phyloP scores from a whole-genome alignment of 306 rosid genomes.

The Quercus dentata region DNA sequence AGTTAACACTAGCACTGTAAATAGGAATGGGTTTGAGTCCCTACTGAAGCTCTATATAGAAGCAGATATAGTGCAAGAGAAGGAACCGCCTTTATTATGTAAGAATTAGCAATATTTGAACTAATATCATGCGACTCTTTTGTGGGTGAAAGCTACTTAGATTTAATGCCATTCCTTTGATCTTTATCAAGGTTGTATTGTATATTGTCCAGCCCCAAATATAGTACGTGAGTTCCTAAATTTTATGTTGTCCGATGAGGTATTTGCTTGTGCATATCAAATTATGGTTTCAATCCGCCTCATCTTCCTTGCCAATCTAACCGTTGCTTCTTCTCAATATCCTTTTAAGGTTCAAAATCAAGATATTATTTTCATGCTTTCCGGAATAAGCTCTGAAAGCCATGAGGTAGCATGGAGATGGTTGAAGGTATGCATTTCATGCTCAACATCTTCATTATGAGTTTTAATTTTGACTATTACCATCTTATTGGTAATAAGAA shows the following conservation, averaged over 20 bases:
- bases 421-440: constrained; percentile 50
- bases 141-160: constrained; percentile 33
- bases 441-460: not conserved
- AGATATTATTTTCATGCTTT: constrained; percentile 41
- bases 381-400: constrained; percentile 44
- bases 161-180: not conserved
- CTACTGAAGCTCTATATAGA: constrained; percentile 37
- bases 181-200: constrained; percentile 40
- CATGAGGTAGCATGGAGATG: constrained; percentile 46
- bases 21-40: constrained; percentile 42
- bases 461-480: not conserved
- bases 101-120: constrained; percentile 13
- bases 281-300: not conserved
- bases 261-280: not conserved
- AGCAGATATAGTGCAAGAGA: constrained; percentile 44
- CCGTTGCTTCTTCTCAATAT: not conserved
- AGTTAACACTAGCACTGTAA: constrained; percentile 29
- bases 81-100: constrained; percentile 39
- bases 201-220: constrained; percentile 52
- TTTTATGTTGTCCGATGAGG: constrained; percentile 49
- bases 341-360: constrained; percentile 48
- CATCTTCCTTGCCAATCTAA: constrained; percentile 11
- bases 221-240: constrained; percentile 46
- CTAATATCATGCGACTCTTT: not conserved
- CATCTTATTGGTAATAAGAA: not conserved